Percentiles rank a stretch among this genome's conserved stretches.
Evolutionary conservation across 2,329 filamentous ascomycete species (phyloP).

Genomic region (Pseudopithomyces maydicus): DNA sequence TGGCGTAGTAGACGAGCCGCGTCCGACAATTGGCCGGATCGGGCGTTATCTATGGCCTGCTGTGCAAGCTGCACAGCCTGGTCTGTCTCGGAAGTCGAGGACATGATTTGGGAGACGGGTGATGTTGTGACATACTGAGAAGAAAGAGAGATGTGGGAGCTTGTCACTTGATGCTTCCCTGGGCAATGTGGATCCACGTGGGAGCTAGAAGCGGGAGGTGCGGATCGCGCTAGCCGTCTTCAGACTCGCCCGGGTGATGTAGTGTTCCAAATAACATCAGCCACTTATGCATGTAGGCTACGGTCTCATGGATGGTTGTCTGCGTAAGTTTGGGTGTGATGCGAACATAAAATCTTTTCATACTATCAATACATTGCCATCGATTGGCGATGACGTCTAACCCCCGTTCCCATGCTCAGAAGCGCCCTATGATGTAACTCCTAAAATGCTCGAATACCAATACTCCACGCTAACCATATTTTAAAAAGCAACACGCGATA

Average conservation of each 20-base stretch:
- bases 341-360: constrained; percentile 11
- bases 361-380: constrained; percentile 34
- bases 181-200: constrained; percentile 15
- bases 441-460: constrained; percentile 30
- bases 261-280: neutral
- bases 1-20: constrained; percentile 51
- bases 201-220: neutral
- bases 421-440: constrained; percentile 14
- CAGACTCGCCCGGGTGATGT: neutral
- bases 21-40: constrained; percentile 41
- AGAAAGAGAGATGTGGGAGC: constrained; percentile 15
- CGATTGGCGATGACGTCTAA: neutral
- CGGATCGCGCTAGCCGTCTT: neutral
- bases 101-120: constrained; percentile 26
- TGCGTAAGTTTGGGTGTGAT: neutral
- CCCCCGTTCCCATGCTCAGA: constrained; percentile 6
- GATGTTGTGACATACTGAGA: constrained; percentile 21
- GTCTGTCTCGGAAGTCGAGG: constrained; percentile 33
- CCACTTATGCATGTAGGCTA: neutral
- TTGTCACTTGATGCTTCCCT: constrained; percentile 13
- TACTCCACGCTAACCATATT: constrained; percentile 17
- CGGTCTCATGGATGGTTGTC: neutral
- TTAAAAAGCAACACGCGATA: constrained; percentile 23
- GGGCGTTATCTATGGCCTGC: constrained; percentile 32
- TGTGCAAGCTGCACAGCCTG: constrained; percentile 37